Evolutionary conservation across 306 rosid species (phyloP).

Genomic region (Lathyrus aphaca): DNA sequence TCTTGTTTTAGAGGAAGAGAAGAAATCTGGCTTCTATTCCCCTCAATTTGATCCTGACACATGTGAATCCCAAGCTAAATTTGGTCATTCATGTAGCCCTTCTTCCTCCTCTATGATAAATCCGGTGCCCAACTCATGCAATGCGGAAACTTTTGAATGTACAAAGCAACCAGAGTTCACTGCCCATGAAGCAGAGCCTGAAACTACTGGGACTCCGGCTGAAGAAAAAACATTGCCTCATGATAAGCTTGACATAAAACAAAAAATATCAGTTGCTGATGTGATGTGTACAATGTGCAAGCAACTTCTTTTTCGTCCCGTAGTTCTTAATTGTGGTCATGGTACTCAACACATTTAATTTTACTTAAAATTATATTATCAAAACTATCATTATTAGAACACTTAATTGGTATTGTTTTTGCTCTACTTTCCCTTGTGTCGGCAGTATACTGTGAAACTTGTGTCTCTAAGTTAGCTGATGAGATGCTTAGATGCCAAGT

Average conservation of each 20-base stretch:
- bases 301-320: constrained; percentile 66
- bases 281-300: constrained; percentile 72
- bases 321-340: constrained; percentile 89
- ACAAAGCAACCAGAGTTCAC: constrained; percentile 30
- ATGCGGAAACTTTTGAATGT: constrained; percentile 38
- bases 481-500: constrained; percentile 67
- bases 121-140: constrained; percentile 25
- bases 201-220: constrained; percentile 37
- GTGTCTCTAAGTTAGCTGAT: constrained; percentile 48
- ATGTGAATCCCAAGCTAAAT: constrained; percentile 46
- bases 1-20: constrained; percentile 70
- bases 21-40: constrained; percentile 46
- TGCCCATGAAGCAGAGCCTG: constrained; percentile 34
- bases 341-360: constrained; percentile 50
- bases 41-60: constrained; percentile 66
- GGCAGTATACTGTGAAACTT: constrained; percentile 72
- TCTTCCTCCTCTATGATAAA: constrained; percentile 36
- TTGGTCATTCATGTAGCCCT: constrained; percentile 41
- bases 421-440: constrained; percentile 26
- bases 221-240: constrained; percentile 38
- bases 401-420: constrained; percentile 20
- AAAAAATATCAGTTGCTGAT: constrained; percentile 59
- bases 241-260: constrained; percentile 37
- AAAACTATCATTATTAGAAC: constrained; percentile 15
- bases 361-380: constrained; percentile 33